Evolutionary conservation across 108 stramenopile species (phyloP), one percentile per base, ranked within the genome.

Genomic region (Parmales sp.): DNA sequence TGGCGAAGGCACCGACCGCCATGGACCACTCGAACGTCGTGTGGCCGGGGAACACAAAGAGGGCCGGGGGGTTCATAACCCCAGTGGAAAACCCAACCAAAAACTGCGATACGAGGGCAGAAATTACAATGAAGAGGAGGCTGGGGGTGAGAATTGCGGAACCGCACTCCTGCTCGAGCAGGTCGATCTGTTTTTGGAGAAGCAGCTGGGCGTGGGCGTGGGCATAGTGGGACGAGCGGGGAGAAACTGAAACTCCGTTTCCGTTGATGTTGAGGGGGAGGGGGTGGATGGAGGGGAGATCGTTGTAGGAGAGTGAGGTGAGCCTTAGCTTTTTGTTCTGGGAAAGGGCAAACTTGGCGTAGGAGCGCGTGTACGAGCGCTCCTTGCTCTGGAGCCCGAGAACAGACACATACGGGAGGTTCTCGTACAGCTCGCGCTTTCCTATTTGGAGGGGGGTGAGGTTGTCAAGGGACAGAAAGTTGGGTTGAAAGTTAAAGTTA

Each of bases 41-140:
- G 64, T 90, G 88, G 5, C 86, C 88, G 45, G 88, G 91, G 60
- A 92, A 92, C 20, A 89, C 88, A 43, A 83, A 85, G 7, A 77
- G 78, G 60, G 79, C 84, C 29, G 88, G 86, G 16, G 91, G 82
- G 79, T 92, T 92, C 86, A 92, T 89, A 28, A 90, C 91, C 29
- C 82, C 75, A 5, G 83, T 86, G 44, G 86, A 87, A 75, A 86
- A 87, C 37, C 91, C 91, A n/a, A 82, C 86, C 50, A 87, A 70
- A 70, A 91, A 91, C 74, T 88, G 54, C 9, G 54, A 23, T 2
- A 60, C 36, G 5, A 60, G 31, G 2, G 36, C 20, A 2, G 8
- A 13, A 1, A 28, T 1, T 2, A 34, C 36, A 4, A 60, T 60
- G 28, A 31, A 6, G 6, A 23, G 4, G 2, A 2, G 19, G 16